Percentiles rank a stretch among this genome's conserved stretches.
phyloP scores from a whole-genome alignment of 441 rosid genomes.

The Jatropha podagrica region DNA sequence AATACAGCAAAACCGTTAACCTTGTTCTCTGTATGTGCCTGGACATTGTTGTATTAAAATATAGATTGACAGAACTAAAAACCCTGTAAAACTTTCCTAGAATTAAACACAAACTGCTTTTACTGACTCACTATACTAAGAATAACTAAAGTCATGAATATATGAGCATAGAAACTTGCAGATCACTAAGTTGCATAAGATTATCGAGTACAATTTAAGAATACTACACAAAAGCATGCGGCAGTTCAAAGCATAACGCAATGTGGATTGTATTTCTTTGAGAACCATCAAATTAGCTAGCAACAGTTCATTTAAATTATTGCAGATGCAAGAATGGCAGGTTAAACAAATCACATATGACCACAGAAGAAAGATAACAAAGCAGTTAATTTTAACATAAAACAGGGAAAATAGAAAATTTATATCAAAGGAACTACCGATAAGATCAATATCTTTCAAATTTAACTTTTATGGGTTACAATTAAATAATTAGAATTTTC shows the following conservation, averaged over 20 bases:
- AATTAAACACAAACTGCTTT: neutral
- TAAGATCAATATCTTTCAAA: neutral
- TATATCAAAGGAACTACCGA: neutral
- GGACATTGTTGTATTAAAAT: neutral
- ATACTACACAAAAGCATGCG: neutral
- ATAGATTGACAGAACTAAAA: neutral
- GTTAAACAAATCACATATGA: neutral
- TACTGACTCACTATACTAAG: neutral
- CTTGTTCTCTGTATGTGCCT: neutral
- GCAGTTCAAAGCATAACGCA: neutral
- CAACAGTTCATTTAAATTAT: neutral
- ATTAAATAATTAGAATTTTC: neutral
- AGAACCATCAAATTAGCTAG: neutral
- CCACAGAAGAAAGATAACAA: neutral
- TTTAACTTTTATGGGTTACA: neutral
- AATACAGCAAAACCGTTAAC: neutral
- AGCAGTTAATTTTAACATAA: neutral
- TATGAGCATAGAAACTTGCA: constrained; percentile 4
- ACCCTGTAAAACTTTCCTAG: neutral
- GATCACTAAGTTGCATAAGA: neutral
- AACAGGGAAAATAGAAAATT: neutral
- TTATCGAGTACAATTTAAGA: neutral
- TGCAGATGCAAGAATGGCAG: neutral
- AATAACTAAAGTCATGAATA: neutral
- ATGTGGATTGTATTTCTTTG: neutral